These are phyloP conservation scores for Prunus mume DNA, from an alignment of 306 rosid genomes.

Conservation along the genomic window DNA sequence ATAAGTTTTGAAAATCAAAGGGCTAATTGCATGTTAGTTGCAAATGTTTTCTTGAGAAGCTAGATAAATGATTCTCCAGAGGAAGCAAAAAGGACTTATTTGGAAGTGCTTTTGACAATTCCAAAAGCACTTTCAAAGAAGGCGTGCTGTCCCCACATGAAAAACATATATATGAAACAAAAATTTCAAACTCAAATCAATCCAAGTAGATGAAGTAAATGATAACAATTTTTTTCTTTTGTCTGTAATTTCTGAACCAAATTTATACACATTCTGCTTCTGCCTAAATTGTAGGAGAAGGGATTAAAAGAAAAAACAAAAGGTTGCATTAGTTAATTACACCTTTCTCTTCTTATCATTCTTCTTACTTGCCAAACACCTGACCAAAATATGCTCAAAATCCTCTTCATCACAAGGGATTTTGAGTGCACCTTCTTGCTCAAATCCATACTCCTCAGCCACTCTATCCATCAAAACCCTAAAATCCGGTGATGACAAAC, in stretches of 20 bases:
- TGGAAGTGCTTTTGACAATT: no score
- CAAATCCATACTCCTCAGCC: constrained; percentile 51
- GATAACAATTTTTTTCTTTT: not conserved
- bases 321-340: not conserved
- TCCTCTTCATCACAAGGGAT: constrained; percentile 60
- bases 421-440: constrained; percentile 45
- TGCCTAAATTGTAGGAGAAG: constrained; percentile 3
- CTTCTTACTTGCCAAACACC: constrained; percentile 22
- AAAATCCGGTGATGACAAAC: constrained; percentile 46
- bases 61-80: no score
- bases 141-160: no score
- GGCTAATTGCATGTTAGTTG: no score
- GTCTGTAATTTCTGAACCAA: not conserved
- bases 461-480: constrained; percentile 43
- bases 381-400: constrained; percentile 32
- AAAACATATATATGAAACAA: not conserved
- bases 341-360: constrained; percentile 11
- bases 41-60: no score
- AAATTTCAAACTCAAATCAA: not conserved
- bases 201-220: not conserved
- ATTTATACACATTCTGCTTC: constrained; percentile 1
- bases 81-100: no score
- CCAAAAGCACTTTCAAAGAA: no score
- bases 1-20: no score
- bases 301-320: not conserved